These are phyloP conservation scores for Solanum piurae DNA, from an alignment of 257 asterid genomes.

Conservation along the genomic window DNA sequence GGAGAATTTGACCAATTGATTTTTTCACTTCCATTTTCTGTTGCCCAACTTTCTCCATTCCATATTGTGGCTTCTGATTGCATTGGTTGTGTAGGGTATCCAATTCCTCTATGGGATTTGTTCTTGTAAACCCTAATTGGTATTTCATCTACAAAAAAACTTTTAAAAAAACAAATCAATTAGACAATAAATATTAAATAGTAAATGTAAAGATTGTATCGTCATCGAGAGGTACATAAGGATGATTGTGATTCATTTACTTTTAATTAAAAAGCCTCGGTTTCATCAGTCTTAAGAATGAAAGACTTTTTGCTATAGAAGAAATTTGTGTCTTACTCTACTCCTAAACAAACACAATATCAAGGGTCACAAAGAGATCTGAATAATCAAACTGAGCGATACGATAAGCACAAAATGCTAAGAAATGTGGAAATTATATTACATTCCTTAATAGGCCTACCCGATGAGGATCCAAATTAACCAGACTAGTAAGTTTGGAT, in stretches of 20 bases:
- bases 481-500: not conserved
- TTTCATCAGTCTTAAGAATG: not conserved
- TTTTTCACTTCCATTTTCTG: not conserved
- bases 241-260: not conserved
- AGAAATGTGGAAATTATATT: not conserved
- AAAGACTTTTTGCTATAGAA: not conserved
- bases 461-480: not conserved
- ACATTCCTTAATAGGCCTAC: not conserved
- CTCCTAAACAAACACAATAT: not conserved
- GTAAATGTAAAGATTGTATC: not conserved
- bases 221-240: not conserved
- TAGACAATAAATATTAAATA: not conserved
- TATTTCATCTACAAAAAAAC: not conserved
- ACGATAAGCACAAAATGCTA: not conserved
- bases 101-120: not conserved
- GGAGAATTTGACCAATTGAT: constrained; percentile 6
- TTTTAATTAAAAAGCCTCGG: not conserved
- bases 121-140: constrained; percentile 7
- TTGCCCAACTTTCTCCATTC: constrained; percentile 11
- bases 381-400: not conserved
- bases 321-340: not conserved
- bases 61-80: constrained; percentile 1
- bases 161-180: not conserved
- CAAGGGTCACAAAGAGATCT: not conserved
- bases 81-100: constrained; percentile 5